A percentile compares a stretch with the other conserved stretches of the same genome.
Conservation (phyloP, 1,284 basidiomycete species). For the Anthracocystis panici-leucophaei region DNA sequence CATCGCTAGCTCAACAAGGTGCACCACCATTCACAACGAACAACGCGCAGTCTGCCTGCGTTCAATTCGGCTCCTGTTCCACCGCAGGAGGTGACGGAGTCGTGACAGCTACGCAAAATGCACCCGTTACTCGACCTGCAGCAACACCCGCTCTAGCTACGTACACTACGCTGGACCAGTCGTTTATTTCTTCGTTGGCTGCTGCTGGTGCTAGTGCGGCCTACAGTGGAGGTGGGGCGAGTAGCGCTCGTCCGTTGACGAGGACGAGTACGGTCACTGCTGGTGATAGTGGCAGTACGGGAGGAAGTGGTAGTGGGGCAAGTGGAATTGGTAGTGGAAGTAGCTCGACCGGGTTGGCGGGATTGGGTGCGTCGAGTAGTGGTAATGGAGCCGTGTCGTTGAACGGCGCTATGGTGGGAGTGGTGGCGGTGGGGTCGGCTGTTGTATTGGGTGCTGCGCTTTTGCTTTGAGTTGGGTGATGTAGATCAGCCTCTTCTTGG, state of each 20-base stretch:
- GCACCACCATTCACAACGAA: slow-evolving; percentile 32
- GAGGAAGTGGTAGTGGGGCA: neutral
- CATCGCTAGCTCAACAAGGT: slow-evolving; percentile 10
- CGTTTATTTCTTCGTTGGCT: slow-evolving; percentile 28
- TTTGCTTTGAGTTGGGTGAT: slow-evolving; percentile 8
- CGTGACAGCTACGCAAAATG: slow-evolving; percentile 32
- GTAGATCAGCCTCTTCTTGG: too few relatives aligned
- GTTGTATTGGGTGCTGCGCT: slow-evolving; percentile 17
- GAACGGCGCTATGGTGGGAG: neutral
- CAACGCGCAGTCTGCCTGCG: slow-evolving; percentile 34
- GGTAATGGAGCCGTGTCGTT: neutral
- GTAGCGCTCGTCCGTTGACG: slow-evolving; percentile 3
- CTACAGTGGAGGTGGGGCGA: slow-evolving; percentile 16
- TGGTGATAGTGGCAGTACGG: slow-evolving; percentile 8
- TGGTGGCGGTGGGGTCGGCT: neutral
- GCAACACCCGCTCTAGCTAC: slow-evolving; percentile 39
- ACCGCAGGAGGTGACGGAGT: slow-evolving; percentile 23
- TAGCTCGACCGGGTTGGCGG: slow-evolving; percentile 6
- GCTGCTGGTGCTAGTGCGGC: slow-evolving; percentile 37
- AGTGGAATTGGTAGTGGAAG: slow-evolving; percentile 2
- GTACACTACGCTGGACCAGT: slow-evolving; percentile 22
- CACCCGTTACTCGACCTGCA: slow-evolving; percentile 34
- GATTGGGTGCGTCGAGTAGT: slow-evolving; percentile 3
- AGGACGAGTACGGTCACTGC: slow-evolving; percentile 11
- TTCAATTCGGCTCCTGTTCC: slow-evolving; percentile 37